Evolutionary conservation across 208 protist genomes (phyloP), one percentile per base, ranked within the genome.

Genomic region (Herpetomonas muscarum): DNA sequence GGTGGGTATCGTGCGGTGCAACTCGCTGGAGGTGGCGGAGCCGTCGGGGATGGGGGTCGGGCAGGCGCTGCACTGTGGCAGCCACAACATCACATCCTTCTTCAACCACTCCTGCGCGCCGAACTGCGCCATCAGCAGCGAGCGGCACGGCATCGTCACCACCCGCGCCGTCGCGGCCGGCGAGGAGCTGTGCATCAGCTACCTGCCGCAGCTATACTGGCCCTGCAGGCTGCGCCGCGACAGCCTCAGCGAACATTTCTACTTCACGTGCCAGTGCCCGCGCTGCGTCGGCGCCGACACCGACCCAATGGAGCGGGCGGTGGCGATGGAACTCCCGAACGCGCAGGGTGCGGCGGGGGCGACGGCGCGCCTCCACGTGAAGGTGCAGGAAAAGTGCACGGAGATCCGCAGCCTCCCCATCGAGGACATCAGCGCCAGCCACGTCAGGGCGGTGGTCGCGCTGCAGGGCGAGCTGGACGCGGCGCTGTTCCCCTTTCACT

Each of bases 181-280:
- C 13, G 84, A 94, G 69, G 82, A 92, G 66, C 71, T 94, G 31
- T 85, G 59, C 22, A 92, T 94, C 59, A 64, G 81, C 28, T 94
- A 94, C 70, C 71, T 94, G 21, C 87, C 87, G 6, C 85, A 94
- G 50, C 72, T 94, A 0, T 94, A 94, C 65, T 94, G 85, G 83
- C 87, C 87, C 2, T 52, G 70, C 6, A 31, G 25, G 37, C 70
- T 90, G 63, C 81, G 87, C 17, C 84, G 71, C 7, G 77, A 88
- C 30, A 52, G 46, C 10, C 73, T 94, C 12, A 62, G 56, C 10
- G 70, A 70, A 32, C 55, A 63, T 29, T 94, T 79, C 58, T 94
- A 85, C 51, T 94, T 94, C 66, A 57, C 74, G 29, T 94, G 87
- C 54, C 69, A 60, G 30, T 94, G 87, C 55, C 52, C 25, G 17